phyloP scores from a whole-genome alignment of 345 rosid species.

The Mangifera indica region DNA sequence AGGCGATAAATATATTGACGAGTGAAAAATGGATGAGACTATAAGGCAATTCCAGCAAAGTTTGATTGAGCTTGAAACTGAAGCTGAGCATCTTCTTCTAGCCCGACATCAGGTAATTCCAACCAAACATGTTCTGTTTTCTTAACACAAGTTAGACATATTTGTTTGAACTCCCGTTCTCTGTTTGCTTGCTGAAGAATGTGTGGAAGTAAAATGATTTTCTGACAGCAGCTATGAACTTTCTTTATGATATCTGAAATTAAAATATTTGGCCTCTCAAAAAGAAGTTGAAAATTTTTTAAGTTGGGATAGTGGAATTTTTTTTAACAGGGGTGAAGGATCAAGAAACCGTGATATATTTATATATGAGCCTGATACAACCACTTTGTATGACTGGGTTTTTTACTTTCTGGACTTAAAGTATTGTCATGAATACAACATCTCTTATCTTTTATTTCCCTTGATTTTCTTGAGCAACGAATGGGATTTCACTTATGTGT shows the following conservation, averaged over 20 bases:
- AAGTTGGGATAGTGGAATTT: too few species aligned
- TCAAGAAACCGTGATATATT: neutral
- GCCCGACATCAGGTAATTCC: constrained; percentile 55
- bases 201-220: neutral
- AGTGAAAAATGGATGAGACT: constrained; percentile 52
- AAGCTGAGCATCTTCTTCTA: constrained; percentile 68
- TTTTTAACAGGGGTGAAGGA: too few species aligned
- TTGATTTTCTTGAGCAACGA: constrained; percentile 5
- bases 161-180: neutral
- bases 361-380: neutral
- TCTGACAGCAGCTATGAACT: neutral
- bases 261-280: neutral
- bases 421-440: neutral
- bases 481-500: too few species aligned
- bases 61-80: constrained; percentile 62
- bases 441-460: neutral
- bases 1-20: neutral
- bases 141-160: neutral
- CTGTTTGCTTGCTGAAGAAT: constrained; percentile 1
- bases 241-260: constrained; percentile 5
- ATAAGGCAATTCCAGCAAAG: constrained; percentile 47
- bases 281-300: neutral
- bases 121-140: neutral
- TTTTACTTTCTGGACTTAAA: constrained; percentile 8
- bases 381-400: neutral